Conservation (phyloP, 2,329 filamentous ascomycete species). For the Periconia macrospinosa region DNA sequence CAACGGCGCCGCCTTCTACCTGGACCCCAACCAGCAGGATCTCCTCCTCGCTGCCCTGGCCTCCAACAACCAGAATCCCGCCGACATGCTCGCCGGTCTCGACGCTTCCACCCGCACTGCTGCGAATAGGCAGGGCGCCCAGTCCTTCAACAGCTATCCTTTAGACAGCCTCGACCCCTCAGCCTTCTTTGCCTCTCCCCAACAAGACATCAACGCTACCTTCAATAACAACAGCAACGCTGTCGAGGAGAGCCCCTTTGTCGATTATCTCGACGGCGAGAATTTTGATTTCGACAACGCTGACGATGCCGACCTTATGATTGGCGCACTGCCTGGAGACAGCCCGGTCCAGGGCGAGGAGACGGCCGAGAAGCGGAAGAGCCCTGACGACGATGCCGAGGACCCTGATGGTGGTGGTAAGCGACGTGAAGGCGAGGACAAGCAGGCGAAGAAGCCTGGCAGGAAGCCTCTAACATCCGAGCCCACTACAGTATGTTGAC, state of each 20-base stretch:
- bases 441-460: constrained; percentile 91
- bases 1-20: constrained; percentile 46
- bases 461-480: constrained; percentile 94
- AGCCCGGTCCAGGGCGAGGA: constrained; percentile 54
- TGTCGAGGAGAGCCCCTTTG: constrained; percentile 73
- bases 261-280: constrained; percentile 77
- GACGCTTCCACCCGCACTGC: constrained; percentile 21
- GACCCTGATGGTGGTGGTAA: constrained; percentile 70
- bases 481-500: constrained; percentile 81
- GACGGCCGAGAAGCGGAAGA: constrained; percentile 64
- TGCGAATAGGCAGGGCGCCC: constrained; percentile 29
- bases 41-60: constrained; percentile 52
- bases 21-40: constrained; percentile 51
- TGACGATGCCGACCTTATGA: constrained; percentile 64
- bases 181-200: constrained; percentile 42
- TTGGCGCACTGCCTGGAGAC: constrained; percentile 70
- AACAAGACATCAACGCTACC: constrained; percentile 43
- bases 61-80: constrained; percentile 46
- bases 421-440: constrained; percentile 80
- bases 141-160: constrained; percentile 20
- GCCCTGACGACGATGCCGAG: constrained; percentile 65
- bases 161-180: constrained; percentile 35
- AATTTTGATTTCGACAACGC: constrained; percentile 74
- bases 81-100: constrained; percentile 29
- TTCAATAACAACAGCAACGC: constrained; percentile 53